A percentile compares a stretch with the other conserved stretches of the same genome.
Conservation (phyloP, 495 filamentous ascomycete species). For the Annulohypoxylon bovei region DNA sequence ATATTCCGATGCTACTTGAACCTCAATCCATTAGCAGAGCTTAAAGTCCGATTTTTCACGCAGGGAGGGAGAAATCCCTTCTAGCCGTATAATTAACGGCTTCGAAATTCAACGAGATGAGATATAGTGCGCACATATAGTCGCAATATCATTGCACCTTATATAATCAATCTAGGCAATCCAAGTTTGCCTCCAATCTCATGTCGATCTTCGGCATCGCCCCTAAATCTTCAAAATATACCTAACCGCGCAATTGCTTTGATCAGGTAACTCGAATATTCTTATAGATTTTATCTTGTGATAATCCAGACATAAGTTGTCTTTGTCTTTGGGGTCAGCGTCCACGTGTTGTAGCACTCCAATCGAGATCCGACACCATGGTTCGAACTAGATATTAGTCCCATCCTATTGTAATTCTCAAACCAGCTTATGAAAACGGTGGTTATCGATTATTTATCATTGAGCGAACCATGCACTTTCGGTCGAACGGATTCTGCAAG, state of each 20-base stretch:
- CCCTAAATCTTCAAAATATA: neutral
- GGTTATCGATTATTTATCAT: neutral
- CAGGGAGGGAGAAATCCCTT: neutral
- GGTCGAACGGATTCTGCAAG: neutral
- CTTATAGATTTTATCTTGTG: neutral
- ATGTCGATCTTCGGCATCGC: neutral
- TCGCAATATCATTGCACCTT: neutral
- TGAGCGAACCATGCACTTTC: neutral
- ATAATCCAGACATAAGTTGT: neutral
- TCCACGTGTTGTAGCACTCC: neutral
- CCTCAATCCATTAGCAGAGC: neutral
- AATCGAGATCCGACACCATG: neutral
- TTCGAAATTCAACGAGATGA: neutral
- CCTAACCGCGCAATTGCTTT: neutral
- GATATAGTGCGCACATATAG: neutral
- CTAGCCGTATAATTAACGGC: neutral
- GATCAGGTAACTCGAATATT: neutral
- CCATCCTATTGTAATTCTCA: neutral
- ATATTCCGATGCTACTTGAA: neutral
- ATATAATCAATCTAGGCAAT: neutral
- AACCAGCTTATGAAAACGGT: neutral
- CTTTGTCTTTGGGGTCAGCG: neutral
- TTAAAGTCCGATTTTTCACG: neutral
- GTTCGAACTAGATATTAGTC: neutral
- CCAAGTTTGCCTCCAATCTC: neutral